Conservation (phyloP, 257 asterid genomes). For the Fraxinus pennsylvanica region DNA sequence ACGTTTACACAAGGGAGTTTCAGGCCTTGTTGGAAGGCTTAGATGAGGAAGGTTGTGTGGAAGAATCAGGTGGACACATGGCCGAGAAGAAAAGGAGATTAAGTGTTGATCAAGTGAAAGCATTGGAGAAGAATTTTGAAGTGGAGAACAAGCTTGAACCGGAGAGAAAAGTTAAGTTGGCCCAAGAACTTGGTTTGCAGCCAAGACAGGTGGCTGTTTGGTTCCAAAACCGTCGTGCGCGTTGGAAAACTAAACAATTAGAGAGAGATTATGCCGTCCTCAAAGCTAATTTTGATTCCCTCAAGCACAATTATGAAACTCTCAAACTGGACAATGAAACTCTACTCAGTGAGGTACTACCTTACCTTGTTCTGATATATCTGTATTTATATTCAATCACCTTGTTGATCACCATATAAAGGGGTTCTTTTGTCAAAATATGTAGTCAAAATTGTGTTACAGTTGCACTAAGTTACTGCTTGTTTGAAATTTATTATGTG, state of each 20-base stretch:
- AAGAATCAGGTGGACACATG: slow-evolving; percentile 61
- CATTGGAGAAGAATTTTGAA: slow-evolving; percentile 85
- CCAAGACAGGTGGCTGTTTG: slow-evolving; percentile 96
- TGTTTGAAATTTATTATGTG: background rate
- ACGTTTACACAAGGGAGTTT: slow-evolving; percentile 62
- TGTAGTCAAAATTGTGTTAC: background rate
- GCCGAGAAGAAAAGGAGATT: slow-evolving; percentile 75
- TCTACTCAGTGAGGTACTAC: slow-evolving; percentile 57
- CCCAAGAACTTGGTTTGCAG: slow-evolving; percentile 83
- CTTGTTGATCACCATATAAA: background rate
- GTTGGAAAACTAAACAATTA: slow-evolving; percentile 86
- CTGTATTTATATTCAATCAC: background rate
- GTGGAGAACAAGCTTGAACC: slow-evolving; percentile 92
- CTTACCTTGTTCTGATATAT: no score
- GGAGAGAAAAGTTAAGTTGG: slow-evolving; percentile 79
- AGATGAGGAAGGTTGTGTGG: slow-evolving; percentile 76
- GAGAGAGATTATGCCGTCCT: slow-evolving; percentile 80
- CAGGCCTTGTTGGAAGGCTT: slow-evolving; percentile 70
- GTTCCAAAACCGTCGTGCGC: slow-evolving; percentile 94
- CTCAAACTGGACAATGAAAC: slow-evolving; percentile 66
- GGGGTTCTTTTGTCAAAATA: background rate
- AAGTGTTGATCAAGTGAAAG: slow-evolving; percentile 77
- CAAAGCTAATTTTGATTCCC: slow-evolving; percentile 66
- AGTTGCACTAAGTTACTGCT: background rate
- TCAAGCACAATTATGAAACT: slow-evolving; percentile 49